phyloP scores from a whole-genome alignment of 768 basidiomycete species.

The Chalciporus pseudorubinellus region DNA sequence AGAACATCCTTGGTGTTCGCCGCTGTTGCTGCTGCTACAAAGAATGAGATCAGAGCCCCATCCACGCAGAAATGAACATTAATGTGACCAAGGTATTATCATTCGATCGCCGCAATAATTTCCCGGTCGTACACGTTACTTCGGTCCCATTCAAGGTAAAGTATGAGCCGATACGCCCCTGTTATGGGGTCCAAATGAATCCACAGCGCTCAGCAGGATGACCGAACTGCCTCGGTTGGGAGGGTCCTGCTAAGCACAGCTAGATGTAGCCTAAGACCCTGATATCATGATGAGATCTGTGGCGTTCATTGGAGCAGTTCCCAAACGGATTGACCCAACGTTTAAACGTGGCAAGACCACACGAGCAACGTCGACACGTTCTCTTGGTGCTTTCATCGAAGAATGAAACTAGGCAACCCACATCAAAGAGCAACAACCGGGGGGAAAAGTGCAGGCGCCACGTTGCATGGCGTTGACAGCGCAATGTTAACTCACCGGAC shows the following conservation, averaged over 20 bases:
- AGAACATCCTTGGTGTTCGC: slow-evolving; percentile 6
- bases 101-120: background rate
- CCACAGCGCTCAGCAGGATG: background rate
- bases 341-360: background rate
- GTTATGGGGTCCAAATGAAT: no score
- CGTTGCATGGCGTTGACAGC: no score
- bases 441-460: no score
- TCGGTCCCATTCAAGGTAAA: background rate
- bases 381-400: no score
- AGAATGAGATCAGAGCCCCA: background rate
- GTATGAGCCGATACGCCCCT: background rate
- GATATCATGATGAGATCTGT: no score
- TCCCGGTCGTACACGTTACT: background rate
- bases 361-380: background rate
- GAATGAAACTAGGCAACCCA: no score
- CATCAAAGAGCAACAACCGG: no score
- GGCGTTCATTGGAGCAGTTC: background rate
- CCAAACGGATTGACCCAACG: background rate
- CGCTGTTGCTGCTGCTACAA: background rate
- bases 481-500: no score
- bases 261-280: no score
- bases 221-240: background rate
- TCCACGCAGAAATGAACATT: background rate
- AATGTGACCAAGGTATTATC: background rate
- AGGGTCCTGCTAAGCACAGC: background rate